These are phyloP conservation scores for Populus tomentosa DNA, from an alignment of 441 rosid genomes.

Conservation along the genomic window DNA sequence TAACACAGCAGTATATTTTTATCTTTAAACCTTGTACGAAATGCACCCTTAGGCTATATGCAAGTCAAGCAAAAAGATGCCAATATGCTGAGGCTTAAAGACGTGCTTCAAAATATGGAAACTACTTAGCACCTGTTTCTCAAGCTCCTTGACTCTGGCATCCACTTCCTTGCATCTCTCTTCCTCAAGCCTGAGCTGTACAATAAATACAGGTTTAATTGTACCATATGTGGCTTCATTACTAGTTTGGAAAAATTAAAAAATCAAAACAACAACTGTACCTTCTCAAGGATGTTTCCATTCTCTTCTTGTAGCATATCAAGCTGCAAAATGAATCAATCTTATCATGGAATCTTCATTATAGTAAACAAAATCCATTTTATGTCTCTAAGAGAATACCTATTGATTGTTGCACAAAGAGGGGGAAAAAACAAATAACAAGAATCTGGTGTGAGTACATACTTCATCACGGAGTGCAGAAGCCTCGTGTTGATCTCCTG, in stretches of 20 bases:
- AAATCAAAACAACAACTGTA: constrained; percentile 16
- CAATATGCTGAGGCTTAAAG: background rate
- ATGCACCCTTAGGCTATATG: background rate
- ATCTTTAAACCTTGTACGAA: background rate
- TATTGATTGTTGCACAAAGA: background rate
- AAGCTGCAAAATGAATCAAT: constrained; percentile 41
- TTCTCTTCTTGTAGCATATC: constrained; percentile 88
- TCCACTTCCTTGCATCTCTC: constrained; percentile 81
- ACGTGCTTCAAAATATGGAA: background rate
- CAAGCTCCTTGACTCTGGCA: constrained; percentile 88
- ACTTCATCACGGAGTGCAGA: constrained; percentile 94
- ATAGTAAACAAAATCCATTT: background rate
- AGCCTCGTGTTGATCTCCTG: constrained; percentile 65
- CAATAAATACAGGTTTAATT: constrained; percentile 18
- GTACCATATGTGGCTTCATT: background rate
- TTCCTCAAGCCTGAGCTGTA: constrained; percentile 95
- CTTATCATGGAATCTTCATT: background rate
- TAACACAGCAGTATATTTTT: too few species aligned
- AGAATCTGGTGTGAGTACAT: constrained; percentile 8
- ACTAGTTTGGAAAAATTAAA: background rate
- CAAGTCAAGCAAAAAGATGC: background rate
- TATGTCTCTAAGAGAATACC: background rate
- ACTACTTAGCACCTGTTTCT: constrained; percentile 62
- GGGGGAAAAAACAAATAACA: background rate
- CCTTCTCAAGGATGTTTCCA: constrained; percentile 60